Evolutionary conservation across 1,139 yeast species (phyloP).

Genomic region (Magnusiomyces clavatus): DNA sequence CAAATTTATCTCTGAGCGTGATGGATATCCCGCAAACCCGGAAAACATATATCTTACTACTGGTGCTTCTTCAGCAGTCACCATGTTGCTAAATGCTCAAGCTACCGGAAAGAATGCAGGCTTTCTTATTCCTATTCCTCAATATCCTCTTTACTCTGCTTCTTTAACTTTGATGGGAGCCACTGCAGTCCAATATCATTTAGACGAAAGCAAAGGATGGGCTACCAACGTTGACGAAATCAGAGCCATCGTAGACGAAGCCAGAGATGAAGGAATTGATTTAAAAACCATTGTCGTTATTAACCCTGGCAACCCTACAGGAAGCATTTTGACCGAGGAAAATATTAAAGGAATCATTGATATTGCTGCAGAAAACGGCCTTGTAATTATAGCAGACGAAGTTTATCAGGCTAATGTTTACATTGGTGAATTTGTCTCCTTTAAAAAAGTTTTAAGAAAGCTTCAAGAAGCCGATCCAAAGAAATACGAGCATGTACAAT

Average conservation of each 20-base stretch:
- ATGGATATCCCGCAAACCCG: constrained; percentile 56
- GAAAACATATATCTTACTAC: constrained; percentile 74
- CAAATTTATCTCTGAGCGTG: constrained; percentile 64
- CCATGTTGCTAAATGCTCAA: constrained; percentile 62
- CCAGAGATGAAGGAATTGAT: constrained; percentile 47
- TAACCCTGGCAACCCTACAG: constrained; percentile 98
- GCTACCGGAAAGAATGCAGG: constrained; percentile 65
- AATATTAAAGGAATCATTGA: constrained; percentile 64
- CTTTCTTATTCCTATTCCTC: constrained; percentile 92
- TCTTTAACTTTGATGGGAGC: constrained; percentile 76
- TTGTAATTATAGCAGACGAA: constrained; percentile 94
- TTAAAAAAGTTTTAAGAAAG: constrained; percentile 44
- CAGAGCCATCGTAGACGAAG: constrained; percentile 45
- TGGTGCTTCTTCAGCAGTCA: constrained; percentile 92
- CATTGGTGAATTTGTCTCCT: constrained; percentile 42
- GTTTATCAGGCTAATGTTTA: constrained; percentile 92
- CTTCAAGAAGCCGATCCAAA: constrained; percentile 49
- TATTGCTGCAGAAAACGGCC: constrained; percentile 75
- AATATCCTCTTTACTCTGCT: constrained; percentile 94
- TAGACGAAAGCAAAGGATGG: constrained; percentile 79
- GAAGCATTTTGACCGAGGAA: constrained; percentile 59
- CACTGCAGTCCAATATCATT: constrained; percentile 76
- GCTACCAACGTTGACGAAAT: constrained; percentile 67
- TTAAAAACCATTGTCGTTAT: constrained; percentile 84
- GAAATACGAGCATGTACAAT: constrained; percentile 61